phyloP scores from a whole-genome alignment of 2,329 filamentous ascomycete species.

The Cercospora sojina region DNA sequence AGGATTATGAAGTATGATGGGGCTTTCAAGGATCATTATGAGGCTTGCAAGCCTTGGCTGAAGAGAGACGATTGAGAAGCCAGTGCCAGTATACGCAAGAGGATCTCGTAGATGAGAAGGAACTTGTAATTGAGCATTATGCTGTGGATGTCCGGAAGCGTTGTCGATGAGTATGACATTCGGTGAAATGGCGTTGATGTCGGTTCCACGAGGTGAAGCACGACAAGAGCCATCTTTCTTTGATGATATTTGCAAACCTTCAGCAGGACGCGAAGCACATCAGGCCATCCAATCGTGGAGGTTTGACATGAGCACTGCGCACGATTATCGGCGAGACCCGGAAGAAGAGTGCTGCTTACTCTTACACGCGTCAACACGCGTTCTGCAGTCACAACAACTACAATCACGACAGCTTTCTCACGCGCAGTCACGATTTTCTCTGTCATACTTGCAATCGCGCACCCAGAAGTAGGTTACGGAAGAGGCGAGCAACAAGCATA shows the following conservation, averaged over 20 bases:
- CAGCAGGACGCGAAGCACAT: not conserved
- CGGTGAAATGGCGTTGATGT: not conserved
- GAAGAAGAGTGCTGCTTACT: not conserved
- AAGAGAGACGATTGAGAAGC: slow-evolving; percentile 37
- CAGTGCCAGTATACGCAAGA: not conserved
- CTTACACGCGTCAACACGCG: not conserved
- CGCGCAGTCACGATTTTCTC: not conserved
- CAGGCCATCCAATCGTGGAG: not conserved
- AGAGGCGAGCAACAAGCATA: not conserved
- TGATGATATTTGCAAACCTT: not conserved
- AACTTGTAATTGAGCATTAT: not conserved
- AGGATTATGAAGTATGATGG: slow-evolving; percentile 43
- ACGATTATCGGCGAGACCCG: not conserved
- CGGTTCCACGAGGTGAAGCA: not conserved
- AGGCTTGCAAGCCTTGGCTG: slow-evolving; percentile 44
- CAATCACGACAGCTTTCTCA: not conserved
- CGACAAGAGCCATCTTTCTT: not conserved
- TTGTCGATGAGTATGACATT: not conserved
- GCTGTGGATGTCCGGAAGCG: not conserved
- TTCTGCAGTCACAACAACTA: not conserved
- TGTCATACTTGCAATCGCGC: not conserved
- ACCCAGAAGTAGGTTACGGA: not conserved
- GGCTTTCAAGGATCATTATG: slow-evolving; percentile 39
- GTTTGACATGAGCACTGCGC: not conserved
- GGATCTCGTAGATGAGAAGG: not conserved